phyloP scores from a whole-genome alignment of 208 protist genomes.

The Trypanosoma lewisi region DNA sequence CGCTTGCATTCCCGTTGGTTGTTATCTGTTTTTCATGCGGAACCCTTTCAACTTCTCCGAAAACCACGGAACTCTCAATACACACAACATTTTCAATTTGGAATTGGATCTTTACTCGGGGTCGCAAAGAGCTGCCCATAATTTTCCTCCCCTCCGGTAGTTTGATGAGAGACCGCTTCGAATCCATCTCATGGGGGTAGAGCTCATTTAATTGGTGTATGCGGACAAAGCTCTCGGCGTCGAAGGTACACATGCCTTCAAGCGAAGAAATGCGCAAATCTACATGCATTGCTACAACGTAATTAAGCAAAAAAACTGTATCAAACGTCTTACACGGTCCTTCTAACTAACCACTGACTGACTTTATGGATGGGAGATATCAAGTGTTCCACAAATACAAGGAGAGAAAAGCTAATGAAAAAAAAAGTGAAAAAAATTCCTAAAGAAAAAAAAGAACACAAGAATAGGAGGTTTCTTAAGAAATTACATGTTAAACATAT shows the following conservation, averaged over 20 bases:
- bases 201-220: constrained; percentile 61
- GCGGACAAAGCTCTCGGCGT: constrained; percentile 74
- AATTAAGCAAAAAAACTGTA: background rate
- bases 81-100: constrained; percentile 69
- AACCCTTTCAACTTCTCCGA: constrained; percentile 22
- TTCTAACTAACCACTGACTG: too few relatives aligned
- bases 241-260: constrained; percentile 52
- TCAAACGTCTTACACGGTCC: background rate
- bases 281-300: constrained; percentile 58
- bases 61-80: constrained; percentile 55
- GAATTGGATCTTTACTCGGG: constrained; percentile 63
- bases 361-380: too few relatives aligned
- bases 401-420: background rate
- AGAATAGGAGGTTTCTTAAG: too few relatives aligned
- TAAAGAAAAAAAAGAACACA: background rate
- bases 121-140: constrained; percentile 12
- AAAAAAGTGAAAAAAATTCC: background rate
- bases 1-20: constrained; percentile 64
- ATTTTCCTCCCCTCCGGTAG: background rate
- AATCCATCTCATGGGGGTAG: background rate
- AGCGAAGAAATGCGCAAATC: constrained; percentile 68
- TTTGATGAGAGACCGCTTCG: constrained; percentile 1
- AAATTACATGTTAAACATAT: too few relatives aligned
- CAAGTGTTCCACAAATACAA: too few relatives aligned
- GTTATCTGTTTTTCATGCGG: constrained; percentile 56